A percentile compares a stretch with the other conserved stretches of the same genome.
Conservation (phyloP, 805 yeast genomes). For the Barnettozyma sp. region DNA sequence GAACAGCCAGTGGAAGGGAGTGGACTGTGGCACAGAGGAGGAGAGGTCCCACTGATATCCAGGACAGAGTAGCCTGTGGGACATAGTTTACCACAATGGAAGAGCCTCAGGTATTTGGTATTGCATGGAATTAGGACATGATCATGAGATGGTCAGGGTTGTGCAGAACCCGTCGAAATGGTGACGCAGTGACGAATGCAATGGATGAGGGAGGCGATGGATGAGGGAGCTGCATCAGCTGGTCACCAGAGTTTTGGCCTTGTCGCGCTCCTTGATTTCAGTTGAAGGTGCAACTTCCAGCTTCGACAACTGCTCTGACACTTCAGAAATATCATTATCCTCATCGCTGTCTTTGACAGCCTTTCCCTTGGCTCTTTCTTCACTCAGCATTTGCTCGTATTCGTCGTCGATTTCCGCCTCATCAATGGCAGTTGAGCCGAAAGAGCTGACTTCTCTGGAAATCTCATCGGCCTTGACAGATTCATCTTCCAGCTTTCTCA, state of each 20-base stretch:
- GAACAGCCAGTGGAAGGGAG: too few species aligned
- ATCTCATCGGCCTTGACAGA: slow-evolving; percentile 33
- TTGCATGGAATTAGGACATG: slow-evolving; percentile 45
- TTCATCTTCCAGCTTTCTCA: slow-evolving; percentile 36
- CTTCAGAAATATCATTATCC: slow-evolving; percentile 11
- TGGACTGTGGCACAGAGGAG: too few species aligned
- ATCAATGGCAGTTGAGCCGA: slow-evolving; percentile 21
- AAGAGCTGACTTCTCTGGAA: slow-evolving; percentile 26
- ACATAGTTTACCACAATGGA: slow-evolving; percentile 65
- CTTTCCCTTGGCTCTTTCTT: slow-evolving; percentile 5
- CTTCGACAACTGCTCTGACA: slow-evolving; percentile 21
- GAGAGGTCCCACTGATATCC: slow-evolving; percentile 50
- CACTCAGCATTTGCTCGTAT: slow-evolving; percentile 26
- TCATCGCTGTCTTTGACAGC: slow-evolving; percentile 3
- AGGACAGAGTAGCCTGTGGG: slow-evolving; percentile 50
- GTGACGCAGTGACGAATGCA: too few species aligned
- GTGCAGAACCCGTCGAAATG: too few species aligned
- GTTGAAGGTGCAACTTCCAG: slow-evolving; percentile 23
- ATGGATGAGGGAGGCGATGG: too few species aligned
- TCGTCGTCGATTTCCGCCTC: slow-evolving; percentile 32
- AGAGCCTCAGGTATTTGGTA: slow-evolving; percentile 27
- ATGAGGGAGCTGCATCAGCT: too few species aligned
- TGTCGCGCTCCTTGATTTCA: slow-evolving; percentile 1
- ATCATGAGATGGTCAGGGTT: slow-evolving; percentile 47
- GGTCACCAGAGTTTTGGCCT: slow-evolving; percentile 4